phyloP scores from a whole-genome alignment of 2,329 filamentous ascomycete species.

The Pseudogymnoascus sp. region DNA sequence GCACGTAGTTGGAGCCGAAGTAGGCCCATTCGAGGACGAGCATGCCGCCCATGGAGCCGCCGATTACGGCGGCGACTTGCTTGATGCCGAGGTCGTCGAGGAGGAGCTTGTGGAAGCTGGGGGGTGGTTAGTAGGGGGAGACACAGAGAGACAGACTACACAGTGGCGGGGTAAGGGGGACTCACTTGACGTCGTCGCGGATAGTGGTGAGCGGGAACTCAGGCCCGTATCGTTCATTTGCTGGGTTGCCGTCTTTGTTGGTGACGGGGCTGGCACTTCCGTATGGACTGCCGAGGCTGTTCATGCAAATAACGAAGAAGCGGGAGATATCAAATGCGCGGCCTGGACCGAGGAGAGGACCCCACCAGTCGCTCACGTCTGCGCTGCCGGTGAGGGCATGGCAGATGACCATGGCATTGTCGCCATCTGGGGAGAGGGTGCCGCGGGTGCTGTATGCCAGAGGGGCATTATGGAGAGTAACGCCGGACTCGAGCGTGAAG shows the following conservation, averaged over 20 bases:
- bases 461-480: conserved; percentile 68
- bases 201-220: conserved; percentile 96
- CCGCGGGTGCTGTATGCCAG: conserved; percentile 62
- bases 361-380: conserved; percentile 85
- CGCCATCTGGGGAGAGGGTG: conserved; percentile 48
- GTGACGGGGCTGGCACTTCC: conserved; percentile 86
- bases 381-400: conserved; percentile 81
- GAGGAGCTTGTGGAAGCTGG: conserved; percentile 68
- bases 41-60: conserved; percentile 84
- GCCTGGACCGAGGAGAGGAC: conserved; percentile 68
- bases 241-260: conserved; percentile 70
- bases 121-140: conserved; percentile 16
- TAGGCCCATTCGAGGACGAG: conserved; percentile 89
- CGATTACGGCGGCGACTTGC: conserved; percentile 71
- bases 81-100: conserved; percentile 74
- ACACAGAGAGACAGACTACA: conserved; percentile 11
- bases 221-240: conserved; percentile 76
- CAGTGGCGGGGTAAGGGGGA: conserved; percentile 11
- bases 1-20: conserved; percentile 78
- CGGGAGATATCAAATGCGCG: conserved; percentile 73
- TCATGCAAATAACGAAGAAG: conserved; percentile 83
- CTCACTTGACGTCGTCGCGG: conserved; percentile 88
- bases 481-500: conserved; percentile 90
- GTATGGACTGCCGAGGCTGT: conserved; percentile 78
- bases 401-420: conserved; percentile 71